These are phyloP conservation scores for Mikania micrantha DNA, from an alignment of 129 eudicot species.

Conservation along the genomic window DNA sequence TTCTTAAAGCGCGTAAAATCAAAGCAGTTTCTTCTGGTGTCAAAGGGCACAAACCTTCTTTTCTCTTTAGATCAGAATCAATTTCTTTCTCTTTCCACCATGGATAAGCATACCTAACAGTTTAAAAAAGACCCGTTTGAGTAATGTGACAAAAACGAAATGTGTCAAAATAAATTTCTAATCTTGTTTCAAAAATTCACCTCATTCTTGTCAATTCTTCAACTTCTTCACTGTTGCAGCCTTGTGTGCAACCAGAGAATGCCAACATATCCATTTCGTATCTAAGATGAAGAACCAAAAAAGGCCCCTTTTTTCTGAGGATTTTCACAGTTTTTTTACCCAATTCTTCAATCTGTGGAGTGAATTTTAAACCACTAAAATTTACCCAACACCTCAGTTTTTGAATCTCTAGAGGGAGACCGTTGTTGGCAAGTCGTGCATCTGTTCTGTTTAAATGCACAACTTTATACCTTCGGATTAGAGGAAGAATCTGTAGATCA, in stretches of 20 bases:
- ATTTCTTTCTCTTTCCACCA: slow-evolving; percentile 99
- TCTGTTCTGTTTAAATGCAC: slow-evolving; percentile 90
- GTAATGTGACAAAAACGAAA: too few relatives aligned
- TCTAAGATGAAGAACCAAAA: slow-evolving; percentile 85
- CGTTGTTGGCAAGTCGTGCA: slow-evolving; percentile 89
- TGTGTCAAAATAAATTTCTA: too few relatives aligned
- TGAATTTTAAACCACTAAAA: slow-evolving; percentile 62
- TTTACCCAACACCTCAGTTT: slow-evolving; percentile 85
- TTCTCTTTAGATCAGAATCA: slow-evolving; percentile 74
- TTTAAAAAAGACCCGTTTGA: too few relatives aligned
- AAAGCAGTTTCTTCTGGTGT: slow-evolving; percentile 99
- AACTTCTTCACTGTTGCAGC: slow-evolving; percentile 68
- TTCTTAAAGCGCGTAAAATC: too few relatives aligned
- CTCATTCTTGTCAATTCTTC: slow-evolving; percentile 92
- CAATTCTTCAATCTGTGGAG: slow-evolving; percentile 80
- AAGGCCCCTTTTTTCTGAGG: slow-evolving; percentile 70
- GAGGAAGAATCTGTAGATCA: slow-evolving; percentile 84
- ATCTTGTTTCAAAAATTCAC: too few relatives aligned
- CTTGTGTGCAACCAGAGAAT: slow-evolving; percentile 92
- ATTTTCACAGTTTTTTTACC: slow-evolving; percentile 59
- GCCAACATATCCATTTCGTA: slow-evolving; percentile 99
- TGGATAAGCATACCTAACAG: slow-evolving; percentile 95
- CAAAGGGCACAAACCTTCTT: slow-evolving; percentile 89
- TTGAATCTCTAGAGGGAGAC: slow-evolving; percentile 64
- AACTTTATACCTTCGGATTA: slow-evolving; percentile 64